These are phyloP conservation scores for Thalassiosira mediterranea DNA, from an alignment of 352 stramenopile genomes.

Conservation along the genomic window DNA sequence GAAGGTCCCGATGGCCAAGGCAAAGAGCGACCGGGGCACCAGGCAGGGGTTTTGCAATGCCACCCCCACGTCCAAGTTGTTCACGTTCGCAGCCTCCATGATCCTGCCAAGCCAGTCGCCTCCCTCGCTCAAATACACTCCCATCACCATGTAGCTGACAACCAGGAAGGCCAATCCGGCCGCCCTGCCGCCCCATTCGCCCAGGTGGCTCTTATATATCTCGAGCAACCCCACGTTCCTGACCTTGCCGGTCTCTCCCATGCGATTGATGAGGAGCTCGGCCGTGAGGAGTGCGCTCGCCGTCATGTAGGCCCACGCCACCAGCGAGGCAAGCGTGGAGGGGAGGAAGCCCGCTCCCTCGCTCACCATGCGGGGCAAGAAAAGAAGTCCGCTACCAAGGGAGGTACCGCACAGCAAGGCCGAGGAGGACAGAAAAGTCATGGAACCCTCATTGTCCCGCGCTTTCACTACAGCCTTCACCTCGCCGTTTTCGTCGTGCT, in stretches of 20 bases:
- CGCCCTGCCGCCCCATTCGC: constrained; percentile 43
- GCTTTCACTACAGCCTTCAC: not conserved
- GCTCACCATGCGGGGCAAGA: constrained; percentile 55
- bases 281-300: constrained; percentile 81
- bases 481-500: not conserved
- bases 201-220: constrained; percentile 60
- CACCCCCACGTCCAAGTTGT: constrained; percentile 40
- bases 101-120: constrained; percentile 53
- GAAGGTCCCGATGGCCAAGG: constrained; percentile 27
- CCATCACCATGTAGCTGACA: constrained; percentile 83
- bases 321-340: constrained; percentile 58
- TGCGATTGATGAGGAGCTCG: constrained; percentile 81
- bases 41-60: constrained; percentile 66
- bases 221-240: constrained; percentile 65
- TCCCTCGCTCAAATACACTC: constrained; percentile 83
- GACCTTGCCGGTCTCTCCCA: constrained; percentile 55
- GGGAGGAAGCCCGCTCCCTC: constrained; percentile 68
- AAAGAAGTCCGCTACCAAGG: constrained; percentile 57
- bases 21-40: constrained; percentile 29
- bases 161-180: constrained; percentile 79
- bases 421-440: constrained; percentile 29
- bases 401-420: constrained; percentile 43
- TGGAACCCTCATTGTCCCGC: not conserved
- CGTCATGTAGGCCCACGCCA: constrained; percentile 83
- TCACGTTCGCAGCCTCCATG: constrained; percentile 43